Base-by-base conservation (phyloP, 2,329 filamentous ascomycete genomes). In the Phialocephala subalpina region DNA sequence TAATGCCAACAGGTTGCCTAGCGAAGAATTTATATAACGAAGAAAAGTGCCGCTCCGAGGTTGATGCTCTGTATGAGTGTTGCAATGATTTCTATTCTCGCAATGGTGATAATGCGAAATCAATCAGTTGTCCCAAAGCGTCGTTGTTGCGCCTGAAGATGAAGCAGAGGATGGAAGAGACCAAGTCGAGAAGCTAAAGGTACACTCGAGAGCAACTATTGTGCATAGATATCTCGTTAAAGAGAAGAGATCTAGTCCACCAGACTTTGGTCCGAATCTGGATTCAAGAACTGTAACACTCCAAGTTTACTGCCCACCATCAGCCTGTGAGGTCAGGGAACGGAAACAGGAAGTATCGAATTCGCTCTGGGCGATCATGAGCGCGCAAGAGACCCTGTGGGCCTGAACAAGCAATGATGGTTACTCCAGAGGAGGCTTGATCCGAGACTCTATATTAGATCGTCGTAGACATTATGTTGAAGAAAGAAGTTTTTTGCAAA, bases 391-490 rank as follows among this genome's bases (percentile, higher is more conserved):
- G 92, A 86, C 84, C 90, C 84, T 80, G 80, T 85, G 89, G 87
- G 90, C 87, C 93, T 97, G 92, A 93, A 92, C 89, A 94, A 93
- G 92, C 87, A 98, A 87, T 93, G 92, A 94, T 77, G 78, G 77
- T 69, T 74, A 78, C 75, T 77, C 73, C 72, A 66, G 70, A 72
- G 71, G 76, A 78, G 80, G 88, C 92, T 89, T 92, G 89, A 89
- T 92, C 92, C 94, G 95, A 97, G 96, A 99, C 96, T 99, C 96
- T 98, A 98, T 95, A n/a, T 92, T 92, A 92, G 88, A 90, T 92
- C 90, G 93, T 90, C 89, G 78, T 84, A 87, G 88, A 93, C 90
- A 93, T 92, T 95, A 84, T 85, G 62, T 65, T 47, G 22, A 58
- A 68, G 69, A 67, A 67, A 64, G 52, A n/a, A 63, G 22, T 62